Evolutionary conservation across 208 protist species (phyloP).

Genomic region (Crithidia fasciculata): DNA sequence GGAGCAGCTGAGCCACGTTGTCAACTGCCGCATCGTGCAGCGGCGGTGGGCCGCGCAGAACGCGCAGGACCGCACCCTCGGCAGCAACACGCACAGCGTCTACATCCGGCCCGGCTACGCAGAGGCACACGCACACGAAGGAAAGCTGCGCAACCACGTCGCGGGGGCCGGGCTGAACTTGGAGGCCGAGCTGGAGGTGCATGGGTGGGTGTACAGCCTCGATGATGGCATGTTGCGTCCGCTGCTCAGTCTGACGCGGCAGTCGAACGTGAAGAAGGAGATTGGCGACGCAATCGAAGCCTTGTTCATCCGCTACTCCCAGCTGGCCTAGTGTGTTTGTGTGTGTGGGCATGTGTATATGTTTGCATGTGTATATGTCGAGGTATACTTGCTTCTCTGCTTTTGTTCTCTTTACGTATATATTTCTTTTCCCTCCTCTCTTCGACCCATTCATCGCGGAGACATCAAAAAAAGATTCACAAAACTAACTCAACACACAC

Average conservation of each 20-base stretch:
- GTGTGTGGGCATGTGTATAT: too few species aligned
- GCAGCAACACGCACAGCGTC: slow-evolving; percentile 22
- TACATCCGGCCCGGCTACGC: slow-evolving; percentile 9
- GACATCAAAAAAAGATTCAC: not conserved
- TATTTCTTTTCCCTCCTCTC: not conserved
- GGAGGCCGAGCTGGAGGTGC: slow-evolving; percentile 62
- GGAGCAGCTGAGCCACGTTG: slow-evolving; percentile 64
- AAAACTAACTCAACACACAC: too few species aligned
- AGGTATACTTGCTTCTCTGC: not conserved
- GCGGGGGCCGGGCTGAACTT: slow-evolving; percentile 6
- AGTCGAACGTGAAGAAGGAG: slow-evolving; percentile 47
- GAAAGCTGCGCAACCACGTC: slow-evolving; percentile 8
- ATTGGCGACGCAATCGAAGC: slow-evolving; percentile 55
- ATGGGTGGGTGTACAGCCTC: slow-evolving; percentile 81
- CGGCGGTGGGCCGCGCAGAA: slow-evolving; percentile 55
- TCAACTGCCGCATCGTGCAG: slow-evolving; percentile 72
- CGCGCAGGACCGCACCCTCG: slow-evolving; percentile 44
- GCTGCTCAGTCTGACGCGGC: slow-evolving; percentile 62
- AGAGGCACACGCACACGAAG: not conserved
- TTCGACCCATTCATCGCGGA: not conserved
- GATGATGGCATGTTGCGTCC: slow-evolving; percentile 67
- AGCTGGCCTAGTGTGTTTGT: slow-evolving; percentile 7
- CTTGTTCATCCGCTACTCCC: slow-evolving; percentile 65
- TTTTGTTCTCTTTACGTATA: slow-evolving; percentile 15
- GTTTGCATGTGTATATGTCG: too few species aligned